Evolutionary conservation across 768 basidiomycete genomes (phyloP), one percentile per base, ranked within the genome.

Genomic region (Panus rudis): DNA sequence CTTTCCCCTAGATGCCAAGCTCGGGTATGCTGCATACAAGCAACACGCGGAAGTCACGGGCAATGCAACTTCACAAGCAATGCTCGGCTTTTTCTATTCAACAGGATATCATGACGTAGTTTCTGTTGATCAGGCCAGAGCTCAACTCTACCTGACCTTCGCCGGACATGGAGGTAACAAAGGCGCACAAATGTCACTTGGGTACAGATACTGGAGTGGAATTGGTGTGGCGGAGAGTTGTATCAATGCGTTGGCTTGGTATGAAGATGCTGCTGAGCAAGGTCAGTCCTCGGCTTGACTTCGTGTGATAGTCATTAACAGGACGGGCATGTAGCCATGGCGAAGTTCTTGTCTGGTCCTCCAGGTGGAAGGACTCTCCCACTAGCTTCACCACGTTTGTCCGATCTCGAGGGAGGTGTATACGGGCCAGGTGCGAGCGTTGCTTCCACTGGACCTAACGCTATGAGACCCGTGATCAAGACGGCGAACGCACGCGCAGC

Each of bases 371-470:
- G 79, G 8, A 88, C 88, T 0, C 69, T 99, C 2, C 89, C 92
- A 0, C 78, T 86, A 37, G 83, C 86, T 0, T 70, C 87, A 14
- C 84, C 88, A 0, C 73, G 83, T 4, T 67, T 98, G 3, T 94
- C 93, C 2, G 96, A 98, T 62, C 72, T 94, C 4, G 79, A 71
- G 7, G 96, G 94, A 13, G 96, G 96, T 5, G 78, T 89, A n/a
- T 98, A 85, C 57, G 96, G 96, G 3, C 86, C 87, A 13, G 92
- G 94, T 37, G 91, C 94, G 2, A 93, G 91, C 45, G 89, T 92
- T 39, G 90, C 92, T 6, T 93, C 90, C 0, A 92, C 91, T 0
- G 90, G 89, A 2, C 45, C 76, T 17, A 89, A 86, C 54, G 70
- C 75, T 2, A 69, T 77, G 26, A 71, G 80, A 42, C 77, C 92